Evolutionary conservation across 208 protist genomes (phyloP), one percentile per base, ranked within the genome.

Genomic region (Leishmania gerbilli): DNA sequence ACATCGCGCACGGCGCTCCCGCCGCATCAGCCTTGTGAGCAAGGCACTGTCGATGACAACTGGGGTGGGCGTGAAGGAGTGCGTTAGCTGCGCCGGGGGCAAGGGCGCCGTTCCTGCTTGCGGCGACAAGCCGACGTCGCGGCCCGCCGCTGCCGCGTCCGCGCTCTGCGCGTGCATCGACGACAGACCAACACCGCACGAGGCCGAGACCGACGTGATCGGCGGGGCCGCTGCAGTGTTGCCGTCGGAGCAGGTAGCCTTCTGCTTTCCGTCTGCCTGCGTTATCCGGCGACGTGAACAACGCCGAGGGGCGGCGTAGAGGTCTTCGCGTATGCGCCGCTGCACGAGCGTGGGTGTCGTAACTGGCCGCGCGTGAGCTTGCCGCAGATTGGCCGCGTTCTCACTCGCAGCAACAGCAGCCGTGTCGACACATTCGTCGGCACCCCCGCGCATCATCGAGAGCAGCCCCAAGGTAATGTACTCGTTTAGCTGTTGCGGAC

Each of bases 381-480:
- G 31, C 5, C 47, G 3, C 49, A n/a, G 47, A 15, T 40, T 76
- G 71, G 8, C 31, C 49, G 34, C 13, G 0, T 15, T 24, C 49
- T 47, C 49, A 37, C 15, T 34, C 1, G 17, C 45, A 34, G 8
- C 40, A n/a, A 19, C 45, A 6, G 34, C 45, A 55, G 45, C 42
- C 6, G 31, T 7, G 13, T 34, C 27, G 0, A 2, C 40, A 49
- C 31, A 24, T 15, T 67, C 62, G 27, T 42, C 37, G 71, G 1
- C 40, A 42, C 60, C 40, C n/a, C 34, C 13, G 58, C 80, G 76
- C 69, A 84, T 45, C 74, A 80, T 74, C 5, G 81, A 79, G 27
- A 89, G 79, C 62, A 89, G 68, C 15, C 74, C 83, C 76, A 89
- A 56, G n/a, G 81, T 56, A 6, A 83, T 77, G 78, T 89, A 89